Base-by-base conservation (phyloP, 805 yeast genomes). In the Spathaspora hagerdaliae region DNA sequence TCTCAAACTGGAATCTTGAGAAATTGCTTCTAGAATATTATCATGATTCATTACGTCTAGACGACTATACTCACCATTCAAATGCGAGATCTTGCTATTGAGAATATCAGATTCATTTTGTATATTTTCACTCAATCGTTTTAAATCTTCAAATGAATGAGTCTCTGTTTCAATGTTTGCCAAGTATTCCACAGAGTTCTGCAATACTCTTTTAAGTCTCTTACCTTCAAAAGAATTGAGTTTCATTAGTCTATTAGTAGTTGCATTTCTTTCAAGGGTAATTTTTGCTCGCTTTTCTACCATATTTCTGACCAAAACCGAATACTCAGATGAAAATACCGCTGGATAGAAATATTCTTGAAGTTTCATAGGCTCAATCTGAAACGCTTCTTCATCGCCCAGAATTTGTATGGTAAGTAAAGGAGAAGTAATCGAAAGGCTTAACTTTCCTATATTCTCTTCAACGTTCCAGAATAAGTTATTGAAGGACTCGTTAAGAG, bases 171-270 rank as follows among this genome's bases (percentile, higher is more conserved):
- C 49, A 9, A 47, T 39, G 6, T 31, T 13, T 13, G 46, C 43
- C 8, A 67, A 40, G 42, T 58, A 54, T 4, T 49, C 44, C 5
- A 57, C 51, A 1, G 67, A 45, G 10, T 56, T 57, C 27, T 49
- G 49, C 27, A 71, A 49, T 26, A 71, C 52, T 1, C 52, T 49
- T 34, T 55, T 60, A 24, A 71, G 58, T 15, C 58, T 56, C 51
- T 69, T 70, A 1, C 77, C 77, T 50, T 68, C 73, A 47, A 70
- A 71, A 27, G 70, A 61, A 49, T 57, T 69, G 37, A 60, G 48
- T 6, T 53, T 51, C 67, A 70, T 61, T 26, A 69, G 55, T 32
- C 59, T 53, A 26, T 57, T 55, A 31, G 61, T 56, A 10, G 59
- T 44, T 27, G 47, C 48, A 7, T 48, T 51, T 36, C 66, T 57